phyloP scores from a whole-genome alignment of 1,284 basidiomycete genomes.

The Sporisorium exsertum region DNA sequence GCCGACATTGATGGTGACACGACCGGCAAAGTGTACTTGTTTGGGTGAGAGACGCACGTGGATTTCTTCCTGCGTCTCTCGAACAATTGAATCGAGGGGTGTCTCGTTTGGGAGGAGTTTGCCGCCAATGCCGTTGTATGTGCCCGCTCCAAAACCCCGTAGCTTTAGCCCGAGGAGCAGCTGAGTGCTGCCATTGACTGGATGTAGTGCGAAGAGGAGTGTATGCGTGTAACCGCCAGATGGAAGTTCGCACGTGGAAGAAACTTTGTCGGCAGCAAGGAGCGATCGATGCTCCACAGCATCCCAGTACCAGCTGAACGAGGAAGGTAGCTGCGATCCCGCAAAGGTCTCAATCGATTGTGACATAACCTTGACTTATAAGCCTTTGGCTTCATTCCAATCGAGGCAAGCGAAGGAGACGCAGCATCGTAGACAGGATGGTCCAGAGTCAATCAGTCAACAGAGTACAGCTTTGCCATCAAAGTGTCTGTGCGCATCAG shows the following conservation, averaged over 20 bases:
- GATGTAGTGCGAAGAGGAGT: constrained; percentile 13
- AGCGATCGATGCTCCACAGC: neutral
- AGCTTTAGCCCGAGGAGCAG: neutral
- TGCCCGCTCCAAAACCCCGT: constrained; percentile 22
- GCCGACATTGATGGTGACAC: constrained; percentile 12
- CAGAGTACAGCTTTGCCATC: too few species aligned
- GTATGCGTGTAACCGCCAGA: constrained; percentile 28
- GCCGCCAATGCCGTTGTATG: constrained; percentile 30
- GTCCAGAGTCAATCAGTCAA: too few species aligned
- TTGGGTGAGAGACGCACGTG: neutral
- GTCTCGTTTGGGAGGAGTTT: constrained; percentile 16
- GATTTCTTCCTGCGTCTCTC: constrained; percentile 28
- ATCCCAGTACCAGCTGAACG: neutral
- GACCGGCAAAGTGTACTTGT: constrained; percentile 2
- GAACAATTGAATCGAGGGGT: constrained; percentile 1
- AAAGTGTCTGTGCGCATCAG: too few species aligned
- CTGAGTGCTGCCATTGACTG: neutral
- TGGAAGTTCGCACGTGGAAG: neutral
- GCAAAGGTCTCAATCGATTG: neutral
- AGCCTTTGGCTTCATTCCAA: too few species aligned
- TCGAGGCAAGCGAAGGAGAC: too few species aligned
- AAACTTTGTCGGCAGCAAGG: neutral
- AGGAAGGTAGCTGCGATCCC: neutral
- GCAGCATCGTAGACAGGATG: too few species aligned
- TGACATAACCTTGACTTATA: neutral